Base-by-base conservation (phyloP, 371 early-diverging fungal species). In the Umbelopsis sp. region DNA sequence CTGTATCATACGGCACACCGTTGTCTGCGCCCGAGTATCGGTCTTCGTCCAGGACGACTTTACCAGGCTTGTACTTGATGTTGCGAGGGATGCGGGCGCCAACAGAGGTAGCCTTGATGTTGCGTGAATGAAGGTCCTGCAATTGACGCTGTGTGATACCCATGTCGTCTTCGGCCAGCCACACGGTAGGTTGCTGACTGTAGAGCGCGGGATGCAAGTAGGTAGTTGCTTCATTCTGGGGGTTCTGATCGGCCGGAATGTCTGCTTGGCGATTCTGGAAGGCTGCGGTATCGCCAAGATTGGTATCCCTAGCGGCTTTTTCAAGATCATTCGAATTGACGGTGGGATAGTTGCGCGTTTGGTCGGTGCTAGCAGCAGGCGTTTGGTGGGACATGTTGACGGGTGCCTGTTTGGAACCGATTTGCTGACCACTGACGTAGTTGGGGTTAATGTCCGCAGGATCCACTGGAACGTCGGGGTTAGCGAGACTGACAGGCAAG, bases 401-500 rank as follows among this genome's bases (percentile, higher is more conserved):
- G 29, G 29, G 29, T 29, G 29, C 3, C 4, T 29, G 29, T 29
- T 29, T 29, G 29, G 29, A 1, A 29, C 29, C 4, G 29, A 6
- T 65, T 29, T 38, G 4, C 18, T 67, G 41, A 32, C 37, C 20
- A 32, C 32, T 32, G 38, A 25, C 63, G 63, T 35, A 35, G 10
- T 63, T 7, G 1, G 44, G 35, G 11, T 20, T 20, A 16, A 63
- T 29, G 8, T 65, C 46, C 6, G 9, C 37, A 18, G 44, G 29
- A 32, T 65, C 50, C 16, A 48, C 37, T 41, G 66, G 50, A 11
- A 48, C 66, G 6, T n/a, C 51, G 7, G 37, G 51, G 22, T 44
- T 44, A 25, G 53, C 67, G 14, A 67, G 50, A 25, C 52, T 68
- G 29, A 87, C 71, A 9, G 93, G 93, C 50, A 92, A 63, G 45